These are phyloP conservation scores for Evansstolkia leycettana DNA, from an alignment of 495 filamentous ascomycete genomes.

Conservation along the genomic window DNA sequence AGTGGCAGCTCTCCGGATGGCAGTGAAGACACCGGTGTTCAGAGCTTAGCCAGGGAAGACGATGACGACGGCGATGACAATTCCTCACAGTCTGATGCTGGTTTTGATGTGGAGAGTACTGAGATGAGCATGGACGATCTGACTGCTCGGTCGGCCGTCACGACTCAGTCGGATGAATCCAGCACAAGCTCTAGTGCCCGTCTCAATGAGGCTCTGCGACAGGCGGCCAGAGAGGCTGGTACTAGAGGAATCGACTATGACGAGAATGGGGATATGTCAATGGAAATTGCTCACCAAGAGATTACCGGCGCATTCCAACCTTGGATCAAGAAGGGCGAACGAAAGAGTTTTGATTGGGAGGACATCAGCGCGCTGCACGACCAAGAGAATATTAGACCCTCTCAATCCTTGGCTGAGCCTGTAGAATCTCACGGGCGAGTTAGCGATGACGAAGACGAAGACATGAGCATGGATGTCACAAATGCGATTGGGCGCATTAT, in stretches of 20 bases:
- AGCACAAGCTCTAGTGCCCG: slow-evolving; percentile 53
- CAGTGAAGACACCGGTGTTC: slow-evolving; percentile 41
- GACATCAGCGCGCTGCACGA: slow-evolving; percentile 41
- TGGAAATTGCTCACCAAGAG: slow-evolving; percentile 70
- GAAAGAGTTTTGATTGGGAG: slow-evolving; percentile 32
- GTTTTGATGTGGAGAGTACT: slow-evolving; percentile 59
- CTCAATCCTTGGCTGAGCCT: slow-evolving; percentile 14
- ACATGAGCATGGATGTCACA: slow-evolving; percentile 80
- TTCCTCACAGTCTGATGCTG: slow-evolving; percentile 34
- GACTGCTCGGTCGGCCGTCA: slow-evolving; percentile 51
- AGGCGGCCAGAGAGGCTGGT: slow-evolving; percentile 62
- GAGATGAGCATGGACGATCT: slow-evolving; percentile 65
- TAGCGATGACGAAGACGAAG: slow-evolving; percentile 38
- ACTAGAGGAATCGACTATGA: slow-evolving; percentile 49
- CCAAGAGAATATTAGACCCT: slow-evolving; percentile 51
- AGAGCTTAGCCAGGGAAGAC: slow-evolving; percentile 36
- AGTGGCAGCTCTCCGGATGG: slow-evolving; percentile 52
- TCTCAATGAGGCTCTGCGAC: slow-evolving; percentile 64
- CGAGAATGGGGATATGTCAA: slow-evolving; percentile 47
- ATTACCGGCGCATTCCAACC: slow-evolving; percentile 65
- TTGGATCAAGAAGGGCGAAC: slow-evolving; percentile 45
- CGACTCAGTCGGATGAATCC: slow-evolving; percentile 38
- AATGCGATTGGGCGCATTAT: slow-evolving; percentile 72
- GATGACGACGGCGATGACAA: slow-evolving; percentile 39
- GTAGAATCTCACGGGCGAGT: slow-evolving; percentile 9